Base-by-base conservation (phyloP, 1,139 yeast genomes). In the Pichia sp. region DNA sequence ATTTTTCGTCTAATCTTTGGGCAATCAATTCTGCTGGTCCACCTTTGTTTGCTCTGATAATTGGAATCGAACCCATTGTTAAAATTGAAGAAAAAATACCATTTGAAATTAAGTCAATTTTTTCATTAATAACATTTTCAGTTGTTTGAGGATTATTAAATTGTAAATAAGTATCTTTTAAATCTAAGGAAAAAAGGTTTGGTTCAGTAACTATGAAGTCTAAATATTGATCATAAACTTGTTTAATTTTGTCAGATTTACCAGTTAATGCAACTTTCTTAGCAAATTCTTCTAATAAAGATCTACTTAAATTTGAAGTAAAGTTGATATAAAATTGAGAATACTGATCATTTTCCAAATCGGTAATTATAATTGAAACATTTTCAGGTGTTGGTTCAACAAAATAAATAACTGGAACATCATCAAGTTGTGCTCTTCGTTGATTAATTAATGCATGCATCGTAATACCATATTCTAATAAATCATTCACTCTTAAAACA, bases 21-120 rank as follows among this genome's bases (percentile, higher is more conserved):
- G 97, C 95, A 23, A 91, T 84, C 58, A 88, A 74, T 59, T 91
- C 97, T 1, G 97, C 96, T 0, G 99, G 95, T 2, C 96, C 96
- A 40, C 94, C 93, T 40, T 83, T 72, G 35, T 93, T 89, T 38
- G 96, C 83, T 53, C 99, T 75, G 48, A 91, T 87, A 40, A 91
- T 79, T 3, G 99, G 99, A 27, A 91, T 76, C 15, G 78, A 70
- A 15, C 83, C 86, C 55, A 80, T 68, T 4, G 96, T 88, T 46
- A 91, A 71, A 16, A 91, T 72, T 7, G 84, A 72, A 31, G 93
- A 83, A 56, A 86, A 82, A 36, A 91, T 63, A 0, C 97, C 96
- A 50, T 72, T 74, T 14, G 95, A 86, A 40, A 91, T 79, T 25
- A 64, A 61, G 47, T 80, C 83, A 20, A 93, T 88, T 33, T 82